Evolutionary conservation across 129 eudicot species (phyloP).

Genomic region (Smallanthus sonchifolius): DNA sequence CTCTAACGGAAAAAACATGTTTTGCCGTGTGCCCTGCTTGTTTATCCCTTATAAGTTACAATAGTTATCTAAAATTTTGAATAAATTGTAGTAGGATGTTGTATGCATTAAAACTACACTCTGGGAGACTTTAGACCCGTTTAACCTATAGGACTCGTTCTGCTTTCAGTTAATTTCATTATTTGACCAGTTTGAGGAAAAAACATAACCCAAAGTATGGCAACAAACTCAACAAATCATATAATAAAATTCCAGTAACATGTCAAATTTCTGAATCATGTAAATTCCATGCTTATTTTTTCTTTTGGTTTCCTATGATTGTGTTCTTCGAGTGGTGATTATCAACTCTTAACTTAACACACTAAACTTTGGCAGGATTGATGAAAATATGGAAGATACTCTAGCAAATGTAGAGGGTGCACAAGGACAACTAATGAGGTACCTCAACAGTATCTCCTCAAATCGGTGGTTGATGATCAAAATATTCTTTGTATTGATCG

Average conservation of each 20-base stretch:
- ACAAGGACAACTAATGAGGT: slow-evolving; percentile 70
- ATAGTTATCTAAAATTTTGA: no score
- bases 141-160: neutral
- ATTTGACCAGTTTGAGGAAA: neutral
- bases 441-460: slow-evolving; percentile 74
- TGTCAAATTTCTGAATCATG: neutral
- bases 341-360: neutral
- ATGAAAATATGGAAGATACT: slow-evolving; percentile 84
- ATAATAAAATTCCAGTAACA: neutral
- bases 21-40: neutral
- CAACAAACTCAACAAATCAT: neutral
- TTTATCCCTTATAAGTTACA: no score
- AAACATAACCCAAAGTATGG: neutral
- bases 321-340: neutral
- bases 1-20: neutral
- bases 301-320: neutral
- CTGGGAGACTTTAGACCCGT: neutral
- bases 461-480: slow-evolving; percentile 81
- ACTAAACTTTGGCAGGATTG: slow-evolving; percentile 48
- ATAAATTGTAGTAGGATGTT: neutral
- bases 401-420: slow-evolving; percentile 86
- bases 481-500: slow-evolving; percentile 67
- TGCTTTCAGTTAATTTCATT: neutral
- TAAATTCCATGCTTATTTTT: neutral
- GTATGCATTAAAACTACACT: neutral